These are phyloP conservation scores for Planoprotostelium fungivorum DNA, from an alignment of 78 protist species.

Conservation along the genomic window DNA sequence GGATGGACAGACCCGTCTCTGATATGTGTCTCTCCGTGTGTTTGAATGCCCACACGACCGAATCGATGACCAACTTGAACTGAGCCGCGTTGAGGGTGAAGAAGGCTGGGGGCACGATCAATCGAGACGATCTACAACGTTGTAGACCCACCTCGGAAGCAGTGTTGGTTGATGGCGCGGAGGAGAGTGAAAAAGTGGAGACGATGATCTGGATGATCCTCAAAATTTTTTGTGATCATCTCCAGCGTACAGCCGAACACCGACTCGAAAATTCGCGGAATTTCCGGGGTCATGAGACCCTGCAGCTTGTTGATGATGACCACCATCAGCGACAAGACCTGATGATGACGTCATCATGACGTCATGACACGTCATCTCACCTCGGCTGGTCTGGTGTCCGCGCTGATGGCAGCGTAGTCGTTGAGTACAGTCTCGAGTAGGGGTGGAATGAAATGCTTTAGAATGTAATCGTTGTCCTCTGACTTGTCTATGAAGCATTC, in stretches of 20 bases:
- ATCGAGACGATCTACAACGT: background rate
- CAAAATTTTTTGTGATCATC: conserved; percentile 84
- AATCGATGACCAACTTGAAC: conserved; percentile 80
- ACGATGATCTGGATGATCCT: conserved; percentile 92
- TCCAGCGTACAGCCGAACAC: conserved; percentile 85
- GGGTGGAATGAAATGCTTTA: conserved; percentile 72
- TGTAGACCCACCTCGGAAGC: conserved; percentile 61
- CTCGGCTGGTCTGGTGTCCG: conserved; percentile 76
- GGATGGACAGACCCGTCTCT: conserved; percentile 77
- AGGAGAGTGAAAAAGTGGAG: conserved; percentile 82
- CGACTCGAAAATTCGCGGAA: conserved; percentile 77
- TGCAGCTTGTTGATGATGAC: conserved; percentile 46
- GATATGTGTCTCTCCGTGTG: conserved; percentile 85
- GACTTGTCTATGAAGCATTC: conserved; percentile 72
- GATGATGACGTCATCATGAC: background rate
- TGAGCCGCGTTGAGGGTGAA: conserved; percentile 39
- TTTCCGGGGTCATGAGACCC: conserved; percentile 21
- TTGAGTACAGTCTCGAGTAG: conserved; percentile 82
- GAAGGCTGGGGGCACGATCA: conserved; percentile 30
- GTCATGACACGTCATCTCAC: conserved; percentile 34
- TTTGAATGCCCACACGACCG: conserved; percentile 91
- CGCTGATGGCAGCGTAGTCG: conserved; percentile 75
- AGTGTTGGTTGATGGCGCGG: conserved; percentile 77
- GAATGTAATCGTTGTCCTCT: conserved; percentile 19
- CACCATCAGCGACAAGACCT: conserved; percentile 67